Percentiles rank a stretch among this genome's conserved stretches.
These are phyloP conservation scores for Entophlyctis luteolus DNA, from an alignment of 192 early-diverging fungal species.

Conservation along the genomic window DNA sequence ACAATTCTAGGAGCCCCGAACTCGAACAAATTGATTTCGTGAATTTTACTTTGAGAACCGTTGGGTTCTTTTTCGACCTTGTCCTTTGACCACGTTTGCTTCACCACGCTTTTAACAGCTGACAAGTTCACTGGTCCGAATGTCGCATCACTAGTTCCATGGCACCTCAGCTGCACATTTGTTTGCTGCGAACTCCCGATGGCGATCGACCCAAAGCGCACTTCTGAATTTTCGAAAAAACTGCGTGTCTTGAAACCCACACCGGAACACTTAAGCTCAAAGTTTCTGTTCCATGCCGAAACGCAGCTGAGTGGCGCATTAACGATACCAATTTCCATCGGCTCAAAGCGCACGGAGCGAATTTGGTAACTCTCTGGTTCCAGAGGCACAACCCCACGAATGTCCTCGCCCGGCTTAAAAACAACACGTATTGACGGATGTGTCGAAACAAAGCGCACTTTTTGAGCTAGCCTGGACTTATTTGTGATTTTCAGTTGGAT, in stretches of 20 bases:
- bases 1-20: conserved; percentile 23
- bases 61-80: too few species aligned
- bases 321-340: conserved; percentile 8
- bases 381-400: conserved; percentile 5
- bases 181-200: conserved; percentile 12
- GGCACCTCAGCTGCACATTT: neutral
- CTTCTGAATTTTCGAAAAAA: conserved; percentile 3
- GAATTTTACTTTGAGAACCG: too few species aligned
- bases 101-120: conserved; percentile 8
- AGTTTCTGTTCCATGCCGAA: conserved; percentile 25
- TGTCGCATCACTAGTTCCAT: neutral
- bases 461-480: conserved; percentile 22
- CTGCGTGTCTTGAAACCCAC: conserved; percentile 1
- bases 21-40: conserved; percentile 14
- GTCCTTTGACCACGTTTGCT: conserved; percentile 1
- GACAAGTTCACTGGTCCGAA: conserved; percentile 17
- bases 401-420: neutral
- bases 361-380: neutral
- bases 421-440: conserved; percentile 13
- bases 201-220: neutral
- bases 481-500: conserved; percentile 24
- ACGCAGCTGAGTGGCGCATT: conserved; percentile 21
- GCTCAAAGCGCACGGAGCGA: conserved; percentile 21
- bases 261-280: conserved; percentile 25
- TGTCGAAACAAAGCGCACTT: conserved; percentile 2